Conservation (phyloP, 2,329 filamentous ascomycete genomes). For the Colletotrichum sp. region DNA sequence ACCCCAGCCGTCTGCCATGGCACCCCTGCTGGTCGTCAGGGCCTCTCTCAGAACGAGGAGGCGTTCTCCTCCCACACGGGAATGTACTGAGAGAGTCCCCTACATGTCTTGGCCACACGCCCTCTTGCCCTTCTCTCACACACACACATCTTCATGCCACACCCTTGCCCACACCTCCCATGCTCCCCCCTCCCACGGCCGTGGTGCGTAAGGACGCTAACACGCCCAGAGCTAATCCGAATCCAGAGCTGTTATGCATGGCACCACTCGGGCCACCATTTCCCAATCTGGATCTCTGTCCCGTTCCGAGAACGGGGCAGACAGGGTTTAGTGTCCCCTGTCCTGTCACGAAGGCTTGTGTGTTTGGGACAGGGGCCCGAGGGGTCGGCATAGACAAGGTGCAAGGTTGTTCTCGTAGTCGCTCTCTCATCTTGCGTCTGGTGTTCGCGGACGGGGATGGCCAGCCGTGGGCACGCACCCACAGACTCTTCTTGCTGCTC, state of each 20-base stretch:
- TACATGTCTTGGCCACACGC: slow-evolving; percentile 25
- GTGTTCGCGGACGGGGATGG: slow-evolving; percentile 37
- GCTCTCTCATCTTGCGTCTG: not conserved
- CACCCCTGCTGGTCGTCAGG: slow-evolving; percentile 4
- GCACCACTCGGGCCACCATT: slow-evolving; percentile 25
- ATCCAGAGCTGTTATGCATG: slow-evolving; percentile 24
- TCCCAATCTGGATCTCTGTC: slow-evolving; percentile 30
- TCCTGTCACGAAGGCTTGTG: slow-evolving; percentile 35
- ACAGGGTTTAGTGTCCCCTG: slow-evolving; percentile 24
- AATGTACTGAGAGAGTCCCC: slow-evolving; percentile 16
- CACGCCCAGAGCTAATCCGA: slow-evolving; percentile 9
- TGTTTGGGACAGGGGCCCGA: slow-evolving; percentile 25
- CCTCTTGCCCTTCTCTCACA: slow-evolving; percentile 24
- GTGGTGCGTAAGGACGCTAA: slow-evolving; percentile 12
- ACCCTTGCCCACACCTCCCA: not conserved
- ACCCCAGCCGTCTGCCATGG: slow-evolving; percentile 22
- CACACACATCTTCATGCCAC: slow-evolving; percentile 4
- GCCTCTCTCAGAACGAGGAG: not conserved
- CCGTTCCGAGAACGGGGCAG: slow-evolving; percentile 28
- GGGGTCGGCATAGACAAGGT: not conserved
- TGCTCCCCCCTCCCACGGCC: slow-evolving; percentile 13
- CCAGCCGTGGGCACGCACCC: slow-evolving; percentile 23
- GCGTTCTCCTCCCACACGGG: slow-evolving; percentile 5
- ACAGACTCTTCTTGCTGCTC: slow-evolving; percentile 10
- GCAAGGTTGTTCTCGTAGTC: slow-evolving; percentile 12